Evolutionary conservation across 352 stramenopile species (phyloP).

Genomic region (Pythium apleroticum): DNA sequence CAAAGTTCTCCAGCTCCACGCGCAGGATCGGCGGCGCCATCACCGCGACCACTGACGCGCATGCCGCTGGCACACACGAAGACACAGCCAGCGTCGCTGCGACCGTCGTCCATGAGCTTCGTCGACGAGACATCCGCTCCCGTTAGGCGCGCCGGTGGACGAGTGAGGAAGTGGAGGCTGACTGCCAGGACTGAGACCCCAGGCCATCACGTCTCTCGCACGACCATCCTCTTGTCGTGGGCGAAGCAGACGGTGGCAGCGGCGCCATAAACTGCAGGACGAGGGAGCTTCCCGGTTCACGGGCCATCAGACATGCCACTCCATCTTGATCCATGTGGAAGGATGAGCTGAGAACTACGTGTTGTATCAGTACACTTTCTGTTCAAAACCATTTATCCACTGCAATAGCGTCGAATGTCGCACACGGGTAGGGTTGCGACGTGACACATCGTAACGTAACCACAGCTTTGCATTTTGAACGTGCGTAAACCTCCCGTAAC

Average conservation of each 20-base stretch:
- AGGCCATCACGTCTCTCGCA: not conserved
- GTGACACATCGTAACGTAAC: not conserved
- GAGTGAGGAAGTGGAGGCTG: not conserved
- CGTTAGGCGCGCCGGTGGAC: not conserved
- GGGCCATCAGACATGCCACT: no score
- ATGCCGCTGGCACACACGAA: not conserved
- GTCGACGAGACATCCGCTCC: not conserved
- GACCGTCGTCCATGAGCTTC: not conserved
- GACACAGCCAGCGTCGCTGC: not conserved
- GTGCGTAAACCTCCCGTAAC: no score
- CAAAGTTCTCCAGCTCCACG: slow-evolving; percentile 70
- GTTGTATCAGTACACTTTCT: not conserved
- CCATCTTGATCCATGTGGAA: no score
- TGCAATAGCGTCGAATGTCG: not conserved
- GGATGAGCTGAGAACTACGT: no score
- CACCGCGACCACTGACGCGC: not conserved
- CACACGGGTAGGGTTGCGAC: not conserved
- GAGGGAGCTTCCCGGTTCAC: not conserved
- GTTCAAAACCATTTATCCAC: not conserved
- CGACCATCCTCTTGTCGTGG: not conserved
- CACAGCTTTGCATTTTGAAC: not conserved
- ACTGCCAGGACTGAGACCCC: no score
- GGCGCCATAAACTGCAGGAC: not conserved
- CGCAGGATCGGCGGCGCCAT: slow-evolving; percentile 33
- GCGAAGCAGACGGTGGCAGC: not conserved